Percentiles rank a stretch among this genome's conserved stretches.
Evolutionary conservation across 306 rosid species (phyloP).

Genomic region (Begonia peltatifolia): DNA sequence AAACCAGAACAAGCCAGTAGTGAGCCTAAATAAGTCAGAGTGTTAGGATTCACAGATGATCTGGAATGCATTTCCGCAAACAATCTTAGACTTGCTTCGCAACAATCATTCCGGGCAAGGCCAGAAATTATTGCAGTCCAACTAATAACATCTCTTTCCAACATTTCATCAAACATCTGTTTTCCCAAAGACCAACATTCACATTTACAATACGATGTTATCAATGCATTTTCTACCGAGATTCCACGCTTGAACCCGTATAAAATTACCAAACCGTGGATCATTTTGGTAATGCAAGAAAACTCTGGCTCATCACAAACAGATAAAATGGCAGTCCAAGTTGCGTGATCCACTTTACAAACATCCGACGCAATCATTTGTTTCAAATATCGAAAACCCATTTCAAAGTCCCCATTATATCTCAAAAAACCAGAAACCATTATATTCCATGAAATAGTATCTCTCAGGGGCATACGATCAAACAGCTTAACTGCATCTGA

Average conservation of each 20-base stretch:
- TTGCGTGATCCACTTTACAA: conserved; percentile 51
- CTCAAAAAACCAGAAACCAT: conserved; percentile 51
- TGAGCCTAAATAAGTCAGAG: conserved; percentile 61
- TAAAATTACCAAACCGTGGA: conserved; percentile 51
- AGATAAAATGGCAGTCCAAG: conserved; percentile 54
- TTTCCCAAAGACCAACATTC: conserved; percentile 38
- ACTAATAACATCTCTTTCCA: conserved; percentile 66
- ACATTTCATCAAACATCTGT: conserved; percentile 58
- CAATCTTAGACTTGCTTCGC: conserved; percentile 34
- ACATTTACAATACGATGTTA: conserved; percentile 63
- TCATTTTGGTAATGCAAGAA: conserved; percentile 26
- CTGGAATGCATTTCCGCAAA: conserved; percentile 41
- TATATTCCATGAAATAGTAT: conserved; percentile 66
- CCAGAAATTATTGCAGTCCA: conserved; percentile 93
- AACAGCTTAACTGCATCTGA: conserved; percentile 41
- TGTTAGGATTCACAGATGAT: conserved; percentile 45
- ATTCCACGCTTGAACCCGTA: conserved; percentile 53
- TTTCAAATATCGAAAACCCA: conserved; percentile 38
- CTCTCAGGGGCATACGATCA: conserved; percentile 44
- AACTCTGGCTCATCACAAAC: conserved; percentile 45
- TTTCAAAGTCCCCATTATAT: conserved; percentile 19
- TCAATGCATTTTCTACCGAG: conserved; percentile 66
- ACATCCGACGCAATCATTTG: conserved; percentile 22
- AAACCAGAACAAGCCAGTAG: conserved; percentile 77
- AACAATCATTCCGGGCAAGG: conserved; percentile 42